Percentiles rank a stretch among this genome's conserved stretches.
Conservation (phyloP, 169 alveolate species). For the Cryptosporidium meleagridis region DNA sequence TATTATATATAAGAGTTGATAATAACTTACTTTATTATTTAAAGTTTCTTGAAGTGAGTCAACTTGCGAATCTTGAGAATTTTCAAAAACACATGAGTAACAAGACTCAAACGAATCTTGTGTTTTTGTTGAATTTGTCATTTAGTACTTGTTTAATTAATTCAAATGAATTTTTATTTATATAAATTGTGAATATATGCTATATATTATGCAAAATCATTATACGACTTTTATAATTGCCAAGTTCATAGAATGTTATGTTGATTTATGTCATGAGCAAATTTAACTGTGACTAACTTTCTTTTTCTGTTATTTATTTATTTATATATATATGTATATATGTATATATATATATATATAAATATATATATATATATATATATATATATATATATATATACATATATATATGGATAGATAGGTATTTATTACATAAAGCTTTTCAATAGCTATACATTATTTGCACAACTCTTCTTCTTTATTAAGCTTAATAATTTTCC, state of each 20-base stretch:
- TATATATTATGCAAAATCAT: background rate
- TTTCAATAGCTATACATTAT: background rate
- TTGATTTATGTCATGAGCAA: background rate
- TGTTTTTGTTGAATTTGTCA: slow-evolving; percentile 28
- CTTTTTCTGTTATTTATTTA: no score
- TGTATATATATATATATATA: no score
- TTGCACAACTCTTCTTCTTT: background rate
- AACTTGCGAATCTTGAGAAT: slow-evolving; percentile 39
- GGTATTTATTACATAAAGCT: no score
- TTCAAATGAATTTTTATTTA: background rate
- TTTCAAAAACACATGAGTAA: slow-evolving; percentile 39
- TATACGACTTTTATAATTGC: background rate
- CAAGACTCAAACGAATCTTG: slow-evolving; percentile 64
- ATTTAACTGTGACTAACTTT: background rate
- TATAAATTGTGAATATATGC: background rate
- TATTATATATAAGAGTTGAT: background rate
- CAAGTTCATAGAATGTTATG: background rate
- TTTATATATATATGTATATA: no score
- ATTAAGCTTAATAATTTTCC: background rate
- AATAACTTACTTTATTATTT: slow-evolving; percentile 34
- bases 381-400: no score
- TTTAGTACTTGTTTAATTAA: background rate
- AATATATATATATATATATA: no score
- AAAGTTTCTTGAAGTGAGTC: slow-evolving; percentile 49
- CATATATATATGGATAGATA: no score